Evolutionary conservation across 2,329 filamentous ascomycete genomes (phyloP).

Genomic region (Diaporthe citri): DNA sequence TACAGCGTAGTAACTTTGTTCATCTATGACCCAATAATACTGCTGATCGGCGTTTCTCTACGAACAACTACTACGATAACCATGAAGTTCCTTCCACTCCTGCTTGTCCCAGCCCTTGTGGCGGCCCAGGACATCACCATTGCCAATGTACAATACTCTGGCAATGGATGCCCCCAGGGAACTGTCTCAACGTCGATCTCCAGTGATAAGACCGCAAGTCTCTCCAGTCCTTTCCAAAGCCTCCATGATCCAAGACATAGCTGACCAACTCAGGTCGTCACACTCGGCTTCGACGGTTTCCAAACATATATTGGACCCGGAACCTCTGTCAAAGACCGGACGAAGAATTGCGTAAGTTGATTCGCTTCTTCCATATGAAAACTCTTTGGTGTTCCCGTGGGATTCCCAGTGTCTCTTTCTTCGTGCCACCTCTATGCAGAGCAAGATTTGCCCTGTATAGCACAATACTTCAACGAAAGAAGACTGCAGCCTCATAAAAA

Average conservation of each 20-base stretch:
- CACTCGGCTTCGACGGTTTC: slow-evolving; percentile 61
- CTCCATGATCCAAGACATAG: not conserved
- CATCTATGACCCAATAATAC: not conserved
- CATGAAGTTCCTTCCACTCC: slow-evolving; percentile 18
- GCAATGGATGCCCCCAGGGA: slow-evolving; percentile 59
- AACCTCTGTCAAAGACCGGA: slow-evolving; percentile 50
- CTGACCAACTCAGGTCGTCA: slow-evolving; percentile 53
- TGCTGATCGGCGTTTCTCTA: not conserved
- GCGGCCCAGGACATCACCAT: slow-evolving; percentile 52
- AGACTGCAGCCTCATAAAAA: not conserved
- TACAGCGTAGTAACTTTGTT: not conserved
- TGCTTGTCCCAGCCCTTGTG: slow-evolving; percentile 17
- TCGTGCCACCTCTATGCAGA: no score
- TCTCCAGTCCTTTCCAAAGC: no score
- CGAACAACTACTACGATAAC: not conserved
- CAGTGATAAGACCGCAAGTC: slow-evolving; percentile 56
- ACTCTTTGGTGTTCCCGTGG: no score
- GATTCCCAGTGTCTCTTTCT: not conserved
- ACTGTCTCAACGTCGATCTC: slow-evolving; percentile 58
- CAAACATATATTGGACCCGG: slow-evolving; percentile 62
- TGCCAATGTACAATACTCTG: slow-evolving; percentile 55
- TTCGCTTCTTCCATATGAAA: not conserved
- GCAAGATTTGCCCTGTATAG: not conserved
- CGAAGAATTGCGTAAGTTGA: slow-evolving; percentile 57
- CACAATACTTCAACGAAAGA: no score